Conservation (phyloP, 306 rosid genomes). For the Glycyrrhiza uralensis region DNA sequence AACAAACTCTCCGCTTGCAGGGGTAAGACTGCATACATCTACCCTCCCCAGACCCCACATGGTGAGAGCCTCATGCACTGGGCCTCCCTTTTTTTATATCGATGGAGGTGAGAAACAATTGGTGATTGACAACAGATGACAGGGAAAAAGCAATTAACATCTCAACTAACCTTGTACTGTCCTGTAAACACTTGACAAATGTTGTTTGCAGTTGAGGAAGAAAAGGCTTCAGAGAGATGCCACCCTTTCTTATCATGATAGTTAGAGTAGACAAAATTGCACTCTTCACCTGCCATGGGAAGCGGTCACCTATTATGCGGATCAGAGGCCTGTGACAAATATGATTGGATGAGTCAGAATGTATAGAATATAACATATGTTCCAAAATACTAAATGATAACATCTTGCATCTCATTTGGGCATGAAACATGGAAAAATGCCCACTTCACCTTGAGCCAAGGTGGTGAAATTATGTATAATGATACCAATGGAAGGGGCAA, state of each 20-base stretch:
- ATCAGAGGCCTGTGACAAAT: constrained; percentile 80
- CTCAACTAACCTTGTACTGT: constrained; percentile 69
- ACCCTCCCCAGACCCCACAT: no score
- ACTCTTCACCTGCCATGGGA: constrained; percentile 99
- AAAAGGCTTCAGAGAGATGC: constrained; percentile 84
- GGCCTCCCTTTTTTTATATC: no score
- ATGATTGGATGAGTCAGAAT: constrained; percentile 36
- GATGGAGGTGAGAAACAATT: neutral
- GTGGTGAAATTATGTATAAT: neutral
- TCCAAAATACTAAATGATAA: neutral
- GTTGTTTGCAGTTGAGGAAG: constrained; percentile 99
- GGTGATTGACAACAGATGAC: neutral
- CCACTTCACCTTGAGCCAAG: neutral
- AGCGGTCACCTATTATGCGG: constrained; percentile 94
- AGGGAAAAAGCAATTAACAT: neutral
- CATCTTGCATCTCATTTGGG: neutral
- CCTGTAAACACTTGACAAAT: constrained; percentile 94
- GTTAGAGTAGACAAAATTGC: constrained; percentile 88
- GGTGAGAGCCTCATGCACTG: no score
- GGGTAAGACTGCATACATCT: no score
- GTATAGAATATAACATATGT: neutral
- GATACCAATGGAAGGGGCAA: neutral
- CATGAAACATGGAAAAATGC: neutral
- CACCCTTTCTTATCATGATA: constrained; percentile 80
- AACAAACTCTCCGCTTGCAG: no score